Evolutionary conservation across 257 asterid species (phyloP), one percentile per base, ranked within the genome.

Genomic region (Rubia yunnanensis): DNA sequence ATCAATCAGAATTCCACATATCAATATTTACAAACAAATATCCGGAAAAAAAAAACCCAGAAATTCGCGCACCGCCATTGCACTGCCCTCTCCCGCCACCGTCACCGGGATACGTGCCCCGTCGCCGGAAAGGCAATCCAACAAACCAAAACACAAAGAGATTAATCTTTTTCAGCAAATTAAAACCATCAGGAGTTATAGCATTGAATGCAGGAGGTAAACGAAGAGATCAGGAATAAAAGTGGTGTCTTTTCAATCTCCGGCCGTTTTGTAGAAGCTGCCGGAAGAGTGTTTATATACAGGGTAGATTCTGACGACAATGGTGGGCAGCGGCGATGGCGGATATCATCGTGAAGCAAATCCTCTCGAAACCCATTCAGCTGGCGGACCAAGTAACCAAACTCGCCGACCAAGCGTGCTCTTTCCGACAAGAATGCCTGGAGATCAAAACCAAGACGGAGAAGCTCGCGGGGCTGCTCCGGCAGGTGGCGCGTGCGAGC

Each of bases 401-500:
- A 52, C 41, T 69, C 5, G 70, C 94, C 1, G 88, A 80, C 36
- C 82, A 78, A 10, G 82, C 80, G 23, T 76, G 74, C 49, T 84
- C 85, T 22, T 81, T 80, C 77, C 79, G 82, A 5, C 74, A 73
- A 7, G 96, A 88, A 4, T 84, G 89, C 70, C 36, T 60, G 17
- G 95, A 86, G 15, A 73, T 88, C 79, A 82, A 86, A 68, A 26
- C 24, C 49, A 81, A 81, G 64, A 76, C 86, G 0, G 89, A 82
- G 56, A 83, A 69, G 55, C 85, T 87, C 14, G 88, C 77, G 10
- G 72, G 41, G 22, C 86, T 87, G 28, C 89, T 84, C 69, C 82
- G 95, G 7, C 89, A 82, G 80, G 95, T 91, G 0, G 89, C 89
- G 24, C 84, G 87, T 10, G 85, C 87, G 28, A 77, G 83, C 74